Percentiles rank a stretch among this genome's conserved stretches.
These are phyloP conservation scores for Senecio squalidus DNA, from an alignment of 140 eudicot species.

Conservation along the genomic window DNA sequence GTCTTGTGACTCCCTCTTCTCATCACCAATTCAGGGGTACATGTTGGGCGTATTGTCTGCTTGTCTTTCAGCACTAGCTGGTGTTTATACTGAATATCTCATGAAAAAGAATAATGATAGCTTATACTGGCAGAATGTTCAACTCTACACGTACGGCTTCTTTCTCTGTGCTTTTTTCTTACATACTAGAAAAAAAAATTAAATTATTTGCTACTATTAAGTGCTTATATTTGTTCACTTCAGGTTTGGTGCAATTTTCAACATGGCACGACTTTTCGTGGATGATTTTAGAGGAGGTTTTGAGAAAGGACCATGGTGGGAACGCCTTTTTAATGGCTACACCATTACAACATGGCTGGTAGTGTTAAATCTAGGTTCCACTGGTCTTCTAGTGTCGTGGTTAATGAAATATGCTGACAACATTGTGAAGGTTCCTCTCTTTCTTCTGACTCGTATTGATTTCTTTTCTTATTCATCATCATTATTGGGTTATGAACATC, in stretches of 20 bases:
- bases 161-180: conserved; percentile 4
- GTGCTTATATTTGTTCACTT: conserved; percentile 7
- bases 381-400: conserved; percentile 96
- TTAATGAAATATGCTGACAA: conserved; percentile 98
- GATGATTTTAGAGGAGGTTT: conserved; percentile 95
- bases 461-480: conserved; percentile 2
- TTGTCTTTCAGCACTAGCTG: conserved; percentile 97
- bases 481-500: background rate
- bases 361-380: conserved; percentile 82
- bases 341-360: conserved; percentile 85
- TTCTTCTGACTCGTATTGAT: background rate
- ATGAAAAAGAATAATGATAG: conserved; percentile 92
- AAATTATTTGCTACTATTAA: background rate
- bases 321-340: conserved; percentile 80
- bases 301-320: conserved; percentile 94
- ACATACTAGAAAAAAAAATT: background rate
- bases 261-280: conserved; percentile 64
- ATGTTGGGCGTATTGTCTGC: conserved; percentile 84
- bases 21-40: conserved; percentile 96
- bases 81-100: conserved; percentile 92
- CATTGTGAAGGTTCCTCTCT: conserved; percentile 69
- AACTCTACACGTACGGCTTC: conserved; percentile 73
- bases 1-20: conserved; percentile 81
- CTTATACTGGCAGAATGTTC: conserved; percentile 94
- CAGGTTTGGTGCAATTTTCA: conserved; percentile 91